Percentiles rank a stretch among this genome's conserved stretches.
Conservation (phyloP, 306 rosid genomes). For the Cucurbita ficifolia region DNA sequence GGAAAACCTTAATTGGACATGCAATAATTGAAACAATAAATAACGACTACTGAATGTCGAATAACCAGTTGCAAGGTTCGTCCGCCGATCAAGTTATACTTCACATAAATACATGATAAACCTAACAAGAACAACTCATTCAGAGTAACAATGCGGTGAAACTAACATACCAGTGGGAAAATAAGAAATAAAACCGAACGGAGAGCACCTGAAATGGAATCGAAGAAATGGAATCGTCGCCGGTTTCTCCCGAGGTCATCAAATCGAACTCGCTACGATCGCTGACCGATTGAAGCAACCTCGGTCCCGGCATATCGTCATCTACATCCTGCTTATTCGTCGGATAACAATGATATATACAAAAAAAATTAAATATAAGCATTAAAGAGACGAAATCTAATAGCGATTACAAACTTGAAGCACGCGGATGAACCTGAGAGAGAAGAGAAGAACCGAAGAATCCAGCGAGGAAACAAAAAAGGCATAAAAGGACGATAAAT, state of each 20-base stretch:
- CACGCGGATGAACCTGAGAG: constrained; percentile 18
- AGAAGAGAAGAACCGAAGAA: constrained; percentile 38
- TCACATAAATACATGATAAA: neutral
- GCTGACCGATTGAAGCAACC: constrained; percentile 28
- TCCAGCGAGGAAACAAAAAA: constrained; percentile 65
- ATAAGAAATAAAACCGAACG: neutral
- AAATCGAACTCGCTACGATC: constrained; percentile 16
- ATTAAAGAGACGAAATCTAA: neutral
- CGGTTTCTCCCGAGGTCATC: constrained; percentile 49
- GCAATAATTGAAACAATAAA: neutral
- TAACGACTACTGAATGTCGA: neutral
- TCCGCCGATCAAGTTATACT: neutral
- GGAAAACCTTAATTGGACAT: neutral
- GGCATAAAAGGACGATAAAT: constrained; percentile 34
- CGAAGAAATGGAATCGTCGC: constrained; percentile 53
- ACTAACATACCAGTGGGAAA: neutral
- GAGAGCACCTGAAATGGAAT: constrained; percentile 74
- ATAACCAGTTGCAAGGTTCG: neutral
- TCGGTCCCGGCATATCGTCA: constrained; percentile 21
- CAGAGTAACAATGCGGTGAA: neutral
- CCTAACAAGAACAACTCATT: neutral
- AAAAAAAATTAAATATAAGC: neutral
- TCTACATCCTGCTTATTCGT: neutral
- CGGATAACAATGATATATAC: neutral
- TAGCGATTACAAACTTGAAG: neutral